These are phyloP conservation scores for Apiotrichum akiyoshidainum DNA, from an alignment of 1,284 basidiomycete species.

Conservation along the genomic window DNA sequence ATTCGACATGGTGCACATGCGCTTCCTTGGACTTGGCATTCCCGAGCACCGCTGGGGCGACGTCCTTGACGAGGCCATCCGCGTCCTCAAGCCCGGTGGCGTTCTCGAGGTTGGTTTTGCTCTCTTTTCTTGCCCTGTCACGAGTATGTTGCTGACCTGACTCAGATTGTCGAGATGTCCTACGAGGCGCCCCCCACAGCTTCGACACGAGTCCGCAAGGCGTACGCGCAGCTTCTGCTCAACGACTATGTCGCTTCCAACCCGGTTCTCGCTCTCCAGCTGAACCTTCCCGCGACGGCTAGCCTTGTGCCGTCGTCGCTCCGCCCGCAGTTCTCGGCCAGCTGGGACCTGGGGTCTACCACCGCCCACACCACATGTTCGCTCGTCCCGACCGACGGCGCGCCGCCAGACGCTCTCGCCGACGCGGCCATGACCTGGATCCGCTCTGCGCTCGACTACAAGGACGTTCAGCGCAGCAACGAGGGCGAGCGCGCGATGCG, in stretches of 20 bases:
- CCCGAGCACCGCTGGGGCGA: conserved; percentile 44
- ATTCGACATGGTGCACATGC: conserved; percentile 50
- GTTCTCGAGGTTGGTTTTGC: conserved; percentile 43
- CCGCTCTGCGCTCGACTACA: conserved; percentile 35
- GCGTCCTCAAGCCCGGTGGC: conserved; percentile 46
- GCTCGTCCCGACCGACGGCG: background rate
- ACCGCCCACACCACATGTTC: background rate
- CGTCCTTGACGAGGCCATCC: conserved; percentile 43
- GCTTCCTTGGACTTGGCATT: conserved; percentile 46
- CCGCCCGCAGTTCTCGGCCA: conserved; percentile 9
- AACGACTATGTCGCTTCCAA: conserved; percentile 37
- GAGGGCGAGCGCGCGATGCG: conserved; percentile 10
- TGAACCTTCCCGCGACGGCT: conserved; percentile 28
- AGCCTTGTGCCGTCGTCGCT: conserved; percentile 8
- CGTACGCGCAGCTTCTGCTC: conserved; percentile 37
- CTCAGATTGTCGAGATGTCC: conserved; percentile 46
- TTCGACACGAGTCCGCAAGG: conserved; percentile 27
- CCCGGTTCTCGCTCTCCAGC: conserved; percentile 35
- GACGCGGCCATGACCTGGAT: conserved; percentile 37
- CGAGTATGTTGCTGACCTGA: background rate
- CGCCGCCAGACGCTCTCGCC: conserved; percentile 23
- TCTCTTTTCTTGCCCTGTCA: background rate
- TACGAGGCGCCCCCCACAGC: conserved; percentile 31
- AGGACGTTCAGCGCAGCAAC: conserved; percentile 25
- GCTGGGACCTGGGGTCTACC: background rate